phyloP scores from a whole-genome alignment of 345 rosid genomes.

The Brassica rapa region DNA sequence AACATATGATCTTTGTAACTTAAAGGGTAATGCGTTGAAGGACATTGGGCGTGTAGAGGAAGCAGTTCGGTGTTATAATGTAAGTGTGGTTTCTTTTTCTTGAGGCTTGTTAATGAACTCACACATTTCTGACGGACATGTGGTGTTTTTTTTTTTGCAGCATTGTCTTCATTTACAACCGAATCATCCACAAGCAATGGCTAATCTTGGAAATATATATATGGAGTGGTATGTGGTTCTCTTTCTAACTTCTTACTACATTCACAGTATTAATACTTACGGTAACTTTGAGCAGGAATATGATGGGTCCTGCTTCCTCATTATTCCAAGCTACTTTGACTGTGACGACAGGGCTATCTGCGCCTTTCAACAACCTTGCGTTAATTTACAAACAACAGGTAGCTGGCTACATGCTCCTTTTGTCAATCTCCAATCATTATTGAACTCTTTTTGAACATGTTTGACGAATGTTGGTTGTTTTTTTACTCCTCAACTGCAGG shows the following conservation, averaged over 20 bases:
- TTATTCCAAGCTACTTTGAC: constrained; percentile 86
- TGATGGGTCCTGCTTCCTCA: constrained; percentile 78
- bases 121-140: constrained; percentile 19
- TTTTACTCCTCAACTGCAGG: constrained; percentile 50
- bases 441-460: not conserved
- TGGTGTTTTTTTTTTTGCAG: constrained; percentile 47
- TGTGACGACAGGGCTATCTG: constrained; percentile 92
- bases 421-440: constrained; percentile 9
- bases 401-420: constrained; percentile 14
- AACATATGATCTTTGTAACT: constrained; percentile 18
- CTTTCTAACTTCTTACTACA: constrained; percentile 10
- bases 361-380: constrained; percentile 96
- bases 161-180: constrained; percentile 93
- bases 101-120: constrained; percentile 28
- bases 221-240: constrained; percentile 80
- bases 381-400: constrained; percentile 98
- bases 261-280: not conserved
- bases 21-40: constrained; percentile 94
- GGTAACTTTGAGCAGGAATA: constrained; percentile 56
- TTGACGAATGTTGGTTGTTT: not conserved
- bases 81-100: constrained; percentile 40
- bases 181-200: constrained; percentile 93
- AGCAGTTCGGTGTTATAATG: constrained; percentile 91
- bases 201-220: constrained; percentile 95
- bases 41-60: constrained; percentile 92